Base-by-base conservation (phyloP, 2,329 filamentous ascomycete species). In the Stromatinia cepivora region DNA sequence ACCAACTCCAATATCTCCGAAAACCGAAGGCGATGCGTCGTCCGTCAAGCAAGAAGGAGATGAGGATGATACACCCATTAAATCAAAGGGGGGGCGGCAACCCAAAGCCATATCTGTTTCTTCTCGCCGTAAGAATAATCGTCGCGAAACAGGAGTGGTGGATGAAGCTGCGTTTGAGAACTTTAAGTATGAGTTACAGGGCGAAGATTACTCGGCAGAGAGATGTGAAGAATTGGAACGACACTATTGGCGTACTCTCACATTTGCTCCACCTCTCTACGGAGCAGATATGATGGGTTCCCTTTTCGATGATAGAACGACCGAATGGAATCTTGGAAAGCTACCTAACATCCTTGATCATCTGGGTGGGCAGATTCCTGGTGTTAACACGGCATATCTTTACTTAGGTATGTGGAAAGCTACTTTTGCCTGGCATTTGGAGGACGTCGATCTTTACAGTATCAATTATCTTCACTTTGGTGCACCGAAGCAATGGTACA, bases 331-430 rank as follows among this genome's bases (percentile, higher is more conserved):
- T 75, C 88, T 99, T 57, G 95, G 96, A 75, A 96, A 97, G 78
- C 85, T 99, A 42, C 92, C 93, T 17, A 99, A 98, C 75, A 82
- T 99, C 69, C 86, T 99, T 52, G 95, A 99, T 79, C 92, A 97
- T 5, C 84, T 99, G 2, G 95, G 95, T 9, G 94, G 93, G 69
- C 97, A 97, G 75, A 93, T 99, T 11, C 96, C 95, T 4, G 95
- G 95, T 74, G 96, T 99, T 77, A 99, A 99, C 77, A 99, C 94
- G 1, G 94, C 95, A 2, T 99, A 99, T 78, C 87, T 99, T 1
- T 99, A 99, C 78, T 85, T 99, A 70, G 95, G 95, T 56, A 99
- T 99, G 95, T 99, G 95, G 95, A 98, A 98, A 80, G 94, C 95
- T 17, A 98, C 95, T 0, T 99, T 99, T 79, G 95, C 95, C 11